Evolutionary conservation across 2,329 filamentous ascomycete genomes (phyloP).

Genomic region (Graphilbum sp.): DNA sequence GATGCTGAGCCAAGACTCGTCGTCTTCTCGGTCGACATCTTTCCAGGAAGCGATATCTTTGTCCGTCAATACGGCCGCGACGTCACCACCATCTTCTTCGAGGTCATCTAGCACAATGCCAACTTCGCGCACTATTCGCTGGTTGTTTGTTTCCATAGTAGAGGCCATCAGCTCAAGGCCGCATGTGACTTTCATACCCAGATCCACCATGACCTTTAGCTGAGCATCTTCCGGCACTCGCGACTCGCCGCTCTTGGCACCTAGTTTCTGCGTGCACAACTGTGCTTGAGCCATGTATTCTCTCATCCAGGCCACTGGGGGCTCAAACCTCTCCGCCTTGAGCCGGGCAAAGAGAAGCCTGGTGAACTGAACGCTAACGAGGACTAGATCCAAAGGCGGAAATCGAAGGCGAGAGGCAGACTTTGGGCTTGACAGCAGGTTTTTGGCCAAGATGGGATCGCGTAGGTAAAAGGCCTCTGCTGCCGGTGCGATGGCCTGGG

Average conservation of each 20-base stretch:
- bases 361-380: slow-evolving; percentile 66
- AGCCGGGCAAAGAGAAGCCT: slow-evolving; percentile 83
- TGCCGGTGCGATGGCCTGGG: slow-evolving; percentile 63
- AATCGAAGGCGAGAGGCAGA: slow-evolving; percentile 46
- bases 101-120: slow-evolving; percentile 61
- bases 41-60: slow-evolving; percentile 59
- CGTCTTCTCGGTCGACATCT: slow-evolving; percentile 46
- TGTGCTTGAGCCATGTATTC: slow-evolving; percentile 15
- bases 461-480: slow-evolving; percentile 87
- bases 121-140: slow-evolving; percentile 55
- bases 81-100: slow-evolving; percentile 48
- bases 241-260: too few species aligned
- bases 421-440: too few species aligned
- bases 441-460: slow-evolving; percentile 55
- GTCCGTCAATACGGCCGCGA: slow-evolving; percentile 45
- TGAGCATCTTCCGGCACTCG: slow-evolving; percentile 11
- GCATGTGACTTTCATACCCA: slow-evolving; percentile 79
- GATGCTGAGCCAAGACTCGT: slow-evolving; percentile 85
- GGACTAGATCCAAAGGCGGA: slow-evolving; percentile 62
- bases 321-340: slow-evolving; percentile 65
- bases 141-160: slow-evolving; percentile 52
- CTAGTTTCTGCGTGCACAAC: too few species aligned
- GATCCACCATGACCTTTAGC: slow-evolving; percentile 31
- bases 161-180: slow-evolving; percentile 78
- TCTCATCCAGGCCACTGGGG: slow-evolving; percentile 36